Evolutionary conservation across 2,329 filamentous ascomycete species (phyloP).

Genomic region (Aureobasidium sp.): DNA sequence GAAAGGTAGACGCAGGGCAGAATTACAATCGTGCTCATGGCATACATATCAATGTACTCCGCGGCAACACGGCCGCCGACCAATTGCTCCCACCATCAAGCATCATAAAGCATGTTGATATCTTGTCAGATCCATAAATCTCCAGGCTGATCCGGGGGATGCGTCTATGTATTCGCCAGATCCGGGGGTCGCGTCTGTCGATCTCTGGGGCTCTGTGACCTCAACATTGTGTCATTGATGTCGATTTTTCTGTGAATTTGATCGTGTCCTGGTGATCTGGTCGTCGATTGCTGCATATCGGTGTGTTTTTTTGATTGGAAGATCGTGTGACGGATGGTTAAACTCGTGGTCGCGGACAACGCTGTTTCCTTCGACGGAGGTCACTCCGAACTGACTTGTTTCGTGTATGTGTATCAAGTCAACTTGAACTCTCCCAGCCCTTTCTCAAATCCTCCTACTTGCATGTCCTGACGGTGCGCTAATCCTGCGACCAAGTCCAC

Average conservation of each 20-base stretch:
- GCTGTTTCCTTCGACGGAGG: too few species aligned
- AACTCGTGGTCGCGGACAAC: too few species aligned
- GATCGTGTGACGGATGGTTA: too few species aligned
- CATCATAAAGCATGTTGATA: background rate
- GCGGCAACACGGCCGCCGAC: background rate
- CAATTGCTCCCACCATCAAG: background rate
- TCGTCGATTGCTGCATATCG: too few species aligned
- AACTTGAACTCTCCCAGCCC: background rate
- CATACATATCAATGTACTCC: too few species aligned
- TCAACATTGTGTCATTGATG: background rate
- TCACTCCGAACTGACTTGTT: too few species aligned
- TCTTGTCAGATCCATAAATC: background rate
- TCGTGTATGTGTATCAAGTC: too few species aligned
- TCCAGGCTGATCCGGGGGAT: background rate
- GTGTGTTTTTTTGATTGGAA: too few species aligned
- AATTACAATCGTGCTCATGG: too few species aligned
- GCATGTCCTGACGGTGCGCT: background rate
- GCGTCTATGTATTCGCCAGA: background rate
- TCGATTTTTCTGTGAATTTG: too few species aligned
- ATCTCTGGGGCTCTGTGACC: background rate
- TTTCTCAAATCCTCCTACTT: conserved; percentile 1
- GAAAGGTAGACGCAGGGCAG: background rate
- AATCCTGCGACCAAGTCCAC: conserved; percentile 44
- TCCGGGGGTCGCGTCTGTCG: background rate
- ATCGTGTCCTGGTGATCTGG: too few species aligned